Conservation (phyloP, 2,329 filamentous ascomycete genomes). For the Ramularia collo-cygni region DNA sequence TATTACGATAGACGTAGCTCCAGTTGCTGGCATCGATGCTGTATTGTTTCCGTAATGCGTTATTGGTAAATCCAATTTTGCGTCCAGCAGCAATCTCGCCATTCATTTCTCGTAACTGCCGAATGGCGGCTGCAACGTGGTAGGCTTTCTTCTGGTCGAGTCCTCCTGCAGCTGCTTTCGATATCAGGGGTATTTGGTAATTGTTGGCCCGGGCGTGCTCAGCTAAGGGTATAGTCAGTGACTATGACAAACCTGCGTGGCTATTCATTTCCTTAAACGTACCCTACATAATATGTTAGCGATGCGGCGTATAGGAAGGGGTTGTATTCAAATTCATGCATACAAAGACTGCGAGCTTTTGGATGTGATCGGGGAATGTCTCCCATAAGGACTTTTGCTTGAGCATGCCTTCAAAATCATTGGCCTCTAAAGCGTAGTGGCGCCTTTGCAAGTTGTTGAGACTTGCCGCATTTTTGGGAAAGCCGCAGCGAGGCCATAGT, state of each 20-base stretch:
- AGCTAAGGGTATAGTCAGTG: too few relatives aligned
- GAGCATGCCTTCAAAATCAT: conserved; percentile 19
- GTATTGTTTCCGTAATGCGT: conserved; percentile 16
- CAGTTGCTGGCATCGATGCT: conserved; percentile 15
- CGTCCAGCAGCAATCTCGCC: conserved; percentile 17
- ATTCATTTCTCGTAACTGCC: conserved; percentile 20
- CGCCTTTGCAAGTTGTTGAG: neutral
- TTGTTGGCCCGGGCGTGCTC: conserved; percentile 19
- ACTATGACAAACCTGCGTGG: too few relatives aligned
- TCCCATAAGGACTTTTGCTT: conserved; percentile 18
- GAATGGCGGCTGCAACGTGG: conserved; percentile 17
- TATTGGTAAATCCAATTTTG: conserved; percentile 19
- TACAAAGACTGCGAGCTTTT: conserved; percentile 19
- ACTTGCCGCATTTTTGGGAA: too few relatives aligned
- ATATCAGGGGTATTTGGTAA: conserved; percentile 19
- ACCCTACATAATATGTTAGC: too few relatives aligned
- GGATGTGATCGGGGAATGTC: conserved; percentile 10
- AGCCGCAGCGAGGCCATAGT: too few relatives aligned
- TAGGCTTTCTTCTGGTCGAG: conserved; percentile 18
- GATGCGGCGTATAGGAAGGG: too few relatives aligned
- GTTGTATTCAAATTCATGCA: too few relatives aligned
- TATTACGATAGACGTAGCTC: conserved; percentile 19
- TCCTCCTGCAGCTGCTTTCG: conserved; percentile 15
- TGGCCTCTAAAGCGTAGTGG: conserved; percentile 6
- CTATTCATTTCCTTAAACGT: too few relatives aligned